Conservation (phyloP, 1,284 basidiomycete species). For the Chalciporus sp. region DNA sequence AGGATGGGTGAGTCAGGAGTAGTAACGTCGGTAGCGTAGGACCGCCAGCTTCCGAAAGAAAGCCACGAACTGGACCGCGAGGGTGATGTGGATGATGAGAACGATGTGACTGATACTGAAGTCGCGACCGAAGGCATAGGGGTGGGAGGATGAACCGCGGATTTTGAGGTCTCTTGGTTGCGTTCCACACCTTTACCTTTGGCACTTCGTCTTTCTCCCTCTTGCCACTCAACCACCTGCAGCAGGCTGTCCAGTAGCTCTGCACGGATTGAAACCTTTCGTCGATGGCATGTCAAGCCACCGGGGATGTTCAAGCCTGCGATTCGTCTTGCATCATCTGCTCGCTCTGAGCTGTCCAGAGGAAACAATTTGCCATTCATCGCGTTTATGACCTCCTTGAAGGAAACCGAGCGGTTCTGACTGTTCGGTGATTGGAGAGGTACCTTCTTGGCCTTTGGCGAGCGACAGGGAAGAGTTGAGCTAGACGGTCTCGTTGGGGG, state of each 20-base stretch:
- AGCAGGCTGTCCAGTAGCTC: constrained; percentile 54
- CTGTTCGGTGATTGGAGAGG: constrained; percentile 5
- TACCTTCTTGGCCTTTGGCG: constrained; percentile 14
- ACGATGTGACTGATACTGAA: constrained; percentile 30
- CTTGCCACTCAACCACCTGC: constrained; percentile 44
- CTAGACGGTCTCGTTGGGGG: constrained; percentile 15
- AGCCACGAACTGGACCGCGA: constrained; percentile 58
- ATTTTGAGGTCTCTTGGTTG: constrained; percentile 9
- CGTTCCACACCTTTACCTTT: constrained; percentile 40
- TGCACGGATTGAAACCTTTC: constrained; percentile 29
- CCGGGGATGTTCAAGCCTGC: constrained; percentile 23
- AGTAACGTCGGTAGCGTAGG: constrained; percentile 44
- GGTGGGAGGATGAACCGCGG: constrained; percentile 36
- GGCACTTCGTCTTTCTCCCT: constrained; percentile 32
- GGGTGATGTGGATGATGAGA: constrained; percentile 38
- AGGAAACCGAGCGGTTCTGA: constrained; percentile 41
- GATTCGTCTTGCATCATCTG: constrained; percentile 32
- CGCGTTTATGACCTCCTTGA: constrained; percentile 56
- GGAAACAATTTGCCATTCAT: constrained; percentile 67
- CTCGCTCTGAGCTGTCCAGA: constrained; percentile 40
- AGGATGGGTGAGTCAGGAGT: constrained; percentile 35
- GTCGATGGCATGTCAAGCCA: constrained; percentile 18
- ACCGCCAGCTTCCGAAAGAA: constrained; percentile 51
- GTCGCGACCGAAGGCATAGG: constrained; percentile 32
- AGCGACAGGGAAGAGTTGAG: constrained; percentile 10